Evolutionary conservation across 2,329 filamentous ascomycete species (phyloP).

Genomic region (Hymenoscyphus scutula): DNA sequence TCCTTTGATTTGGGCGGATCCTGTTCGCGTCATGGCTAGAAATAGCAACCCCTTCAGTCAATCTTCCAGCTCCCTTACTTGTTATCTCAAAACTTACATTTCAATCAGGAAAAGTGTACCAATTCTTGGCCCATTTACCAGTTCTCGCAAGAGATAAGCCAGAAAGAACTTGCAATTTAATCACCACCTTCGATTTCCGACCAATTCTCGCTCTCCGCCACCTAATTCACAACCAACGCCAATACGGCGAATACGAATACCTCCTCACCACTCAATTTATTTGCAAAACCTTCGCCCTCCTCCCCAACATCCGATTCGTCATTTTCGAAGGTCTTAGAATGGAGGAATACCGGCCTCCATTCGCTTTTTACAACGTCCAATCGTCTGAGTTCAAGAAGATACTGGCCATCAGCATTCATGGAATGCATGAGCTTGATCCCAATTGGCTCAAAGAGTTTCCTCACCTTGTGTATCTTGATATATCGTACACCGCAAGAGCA

Average conservation of each 20-base stretch:
- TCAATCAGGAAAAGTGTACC: background rate
- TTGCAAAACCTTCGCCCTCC: slow-evolving; percentile 3
- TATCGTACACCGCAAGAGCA: slow-evolving; percentile 19
- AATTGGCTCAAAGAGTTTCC: background rate
- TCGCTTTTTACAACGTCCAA: background rate
- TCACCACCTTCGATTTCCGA: slow-evolving; percentile 50
- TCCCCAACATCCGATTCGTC: slow-evolving; percentile 20
- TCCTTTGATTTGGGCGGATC: slow-evolving; percentile 26
- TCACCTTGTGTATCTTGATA: slow-evolving; percentile 25
- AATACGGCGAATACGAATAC: slow-evolving; percentile 8
- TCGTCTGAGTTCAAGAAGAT: background rate
- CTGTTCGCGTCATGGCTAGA: slow-evolving; percentile 18
- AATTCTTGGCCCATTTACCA: slow-evolving; percentile 23
- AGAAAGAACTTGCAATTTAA: slow-evolving; percentile 42
- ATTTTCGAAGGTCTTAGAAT: slow-evolving; percentile 6
- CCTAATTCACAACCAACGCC: background rate
- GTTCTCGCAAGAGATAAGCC: background rate
- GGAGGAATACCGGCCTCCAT: background rate
- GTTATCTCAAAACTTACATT: background rate
- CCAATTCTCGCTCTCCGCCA: slow-evolving; percentile 9
- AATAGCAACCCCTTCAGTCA: slow-evolving; percentile 21
- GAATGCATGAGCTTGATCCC: background rate
- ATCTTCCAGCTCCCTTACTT: background rate
- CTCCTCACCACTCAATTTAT: slow-evolving; percentile 9
- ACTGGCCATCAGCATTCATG: background rate